Base-by-base conservation (phyloP, 768 basidiomycete genomes). In the Lanmaoa pseudosensibilis region DNA sequence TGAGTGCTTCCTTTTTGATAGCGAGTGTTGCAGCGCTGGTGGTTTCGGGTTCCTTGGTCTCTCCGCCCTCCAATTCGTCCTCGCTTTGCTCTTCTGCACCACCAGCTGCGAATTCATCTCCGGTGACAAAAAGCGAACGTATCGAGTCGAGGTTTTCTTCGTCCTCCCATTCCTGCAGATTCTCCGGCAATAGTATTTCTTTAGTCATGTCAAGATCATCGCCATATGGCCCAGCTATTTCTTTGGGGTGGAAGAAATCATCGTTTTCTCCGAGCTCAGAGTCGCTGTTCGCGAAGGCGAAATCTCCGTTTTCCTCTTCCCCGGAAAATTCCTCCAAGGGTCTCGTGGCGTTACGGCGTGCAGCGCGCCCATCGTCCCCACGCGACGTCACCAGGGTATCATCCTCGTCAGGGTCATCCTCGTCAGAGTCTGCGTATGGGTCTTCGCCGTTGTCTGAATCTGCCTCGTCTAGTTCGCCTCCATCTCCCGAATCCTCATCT, bases 101-200 rank as follows among this genome's bases (percentile, higher is more conserved):
- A 19, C 73, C 78, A 5, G 55, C 65, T 0, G 52, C 62, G 27
- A 61, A 64, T 54, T 65, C 71, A 65, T 56, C 79, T 51, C 91
- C 94, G 0, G 94, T 96, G 69, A 99, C 96, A 75, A 99, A 99
- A 49, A 96, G 77, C 52, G 84, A 78, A 7, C 91, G 84, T 65
- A 99, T 86, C 2, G 91, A 88, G 50, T 97, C 91, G 23, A 98
- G 79, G 70, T 91, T 80, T 23, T 83, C 86, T 59, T 95, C 90
- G 58, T 91, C 85, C 55, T 89, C 86, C 95, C 94, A 98, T 63
- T 83, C 83, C 57, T 78, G 81, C 55, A 91, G 70, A 44, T 76
- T 75, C 25, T 84, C 81, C 1, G 63, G 62, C 41, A 79, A 69
- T n/a, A 85, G 49, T 0, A 63, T 64, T 50, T 82, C 85, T 70